Base-by-base conservation (phyloP, 257 asterid species). In the Nyctanthes arbortristis region DNA sequence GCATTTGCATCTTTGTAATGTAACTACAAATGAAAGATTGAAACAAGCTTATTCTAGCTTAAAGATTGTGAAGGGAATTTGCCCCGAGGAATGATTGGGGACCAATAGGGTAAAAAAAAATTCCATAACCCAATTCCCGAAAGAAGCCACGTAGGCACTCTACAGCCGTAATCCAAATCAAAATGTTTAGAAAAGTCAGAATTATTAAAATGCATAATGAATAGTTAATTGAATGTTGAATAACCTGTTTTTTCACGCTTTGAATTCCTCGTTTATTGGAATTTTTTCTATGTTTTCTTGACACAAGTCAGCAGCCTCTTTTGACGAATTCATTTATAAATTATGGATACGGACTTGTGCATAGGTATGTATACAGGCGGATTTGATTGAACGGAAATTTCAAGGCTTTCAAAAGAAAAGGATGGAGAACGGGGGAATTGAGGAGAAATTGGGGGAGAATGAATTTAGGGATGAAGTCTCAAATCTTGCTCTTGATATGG, bases 401-500 rank as follows among this genome's bases (percentile, higher is more conserved):
- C 59, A 22, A 52, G 59, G 24, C 30, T 52, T 7, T 18, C 16
- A 39, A 30, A 36, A 29, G 67, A 1, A 35, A 43, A 28, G 33
- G 13, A 70, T 70, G 83, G 82, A 65, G 66, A 28, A 14, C 30
- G 67, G 18, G 37, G 61, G 74, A 52, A 45, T 28, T 18, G 22
- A 70, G 64, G 65, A 49, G 30, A 70, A 77, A 33, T 73, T 78
- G 69, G 77, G 67, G 73, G 73, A 31, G 63, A 36, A 33, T n/a
- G 82, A 78, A 68, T 68, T 68, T 61, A 77, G 71, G 70, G 88
- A 84, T 59, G 79, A 77, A 66, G 84, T 88, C 78, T 84, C 95
- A 14, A 85, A 89, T 68, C 77, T 92, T 55, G 86, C 96, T 67
- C 94, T 92, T 56, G 97, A 92, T 68, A 92, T 92, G 56, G 96